Conservation (phyloP, 257 asterid genomes). For the Pogostemon cablin region DNA sequence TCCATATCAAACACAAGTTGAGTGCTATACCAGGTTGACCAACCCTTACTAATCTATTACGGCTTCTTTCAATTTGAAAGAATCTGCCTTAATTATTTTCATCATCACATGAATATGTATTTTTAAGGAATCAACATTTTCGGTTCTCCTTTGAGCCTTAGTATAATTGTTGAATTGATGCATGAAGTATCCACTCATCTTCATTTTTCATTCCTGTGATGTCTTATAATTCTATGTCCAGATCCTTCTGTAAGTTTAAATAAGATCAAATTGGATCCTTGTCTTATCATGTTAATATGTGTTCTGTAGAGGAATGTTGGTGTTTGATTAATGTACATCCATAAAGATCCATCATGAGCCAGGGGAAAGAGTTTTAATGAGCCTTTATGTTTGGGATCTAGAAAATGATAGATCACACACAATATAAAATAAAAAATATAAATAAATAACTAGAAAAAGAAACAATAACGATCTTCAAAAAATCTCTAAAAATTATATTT, state of each 20-base stretch:
- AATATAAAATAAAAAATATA: no score
- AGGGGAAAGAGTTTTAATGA: background rate
- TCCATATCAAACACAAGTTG: slow-evolving; percentile 8
- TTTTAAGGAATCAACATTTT: background rate
- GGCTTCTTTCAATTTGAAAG: slow-evolving; percentile 1
- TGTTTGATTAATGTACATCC: background rate
- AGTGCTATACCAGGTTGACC: slow-evolving; percentile 2
- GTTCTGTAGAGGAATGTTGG: background rate
- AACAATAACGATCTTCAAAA: background rate
- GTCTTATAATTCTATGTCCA: background rate
- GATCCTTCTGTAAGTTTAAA: slow-evolving; percentile 12
- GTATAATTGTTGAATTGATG: background rate
- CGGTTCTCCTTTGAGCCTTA: background rate
- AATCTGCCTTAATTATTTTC: background rate
- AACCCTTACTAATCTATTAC: background rate
- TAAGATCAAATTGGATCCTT: background rate
- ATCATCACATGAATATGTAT: background rate
- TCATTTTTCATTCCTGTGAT: slow-evolving; percentile 3
- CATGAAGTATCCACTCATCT: background rate
- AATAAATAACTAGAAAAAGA: no score
- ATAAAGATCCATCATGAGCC: background rate
- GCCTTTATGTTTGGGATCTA: slow-evolving; percentile 7
- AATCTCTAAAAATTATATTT: background rate
- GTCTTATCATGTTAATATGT: slow-evolving; percentile 1
- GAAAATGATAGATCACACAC: background rate